Evolutionary conservation across 2,329 filamentous ascomycete species (phyloP).

Genomic region (Ploettnerulaceae sp.): DNA sequence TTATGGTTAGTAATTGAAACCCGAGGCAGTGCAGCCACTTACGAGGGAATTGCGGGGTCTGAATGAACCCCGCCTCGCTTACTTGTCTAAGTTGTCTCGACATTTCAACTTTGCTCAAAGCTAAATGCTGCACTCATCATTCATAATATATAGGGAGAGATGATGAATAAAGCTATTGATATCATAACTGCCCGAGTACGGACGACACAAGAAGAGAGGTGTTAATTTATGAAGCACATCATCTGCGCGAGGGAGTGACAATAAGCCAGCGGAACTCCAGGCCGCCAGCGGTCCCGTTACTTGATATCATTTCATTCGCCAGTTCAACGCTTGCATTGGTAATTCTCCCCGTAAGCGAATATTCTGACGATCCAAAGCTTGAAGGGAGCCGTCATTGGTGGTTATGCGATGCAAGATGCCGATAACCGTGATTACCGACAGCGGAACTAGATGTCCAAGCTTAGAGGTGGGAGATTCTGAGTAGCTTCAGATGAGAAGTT

Average conservation of each 20-base stretch:
- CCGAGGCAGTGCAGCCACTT: neutral
- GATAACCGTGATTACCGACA: slow-evolving; percentile 16
- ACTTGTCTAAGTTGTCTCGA: slow-evolving; percentile 7
- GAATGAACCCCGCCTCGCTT: slow-evolving; percentile 14
- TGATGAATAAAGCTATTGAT: neutral
- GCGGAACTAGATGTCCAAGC: neutral
- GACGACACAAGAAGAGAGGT: neutral
- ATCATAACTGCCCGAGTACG: neutral
- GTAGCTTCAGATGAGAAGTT: neutral
- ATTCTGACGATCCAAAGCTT: neutral
- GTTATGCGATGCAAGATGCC: slow-evolving; percentile 16
- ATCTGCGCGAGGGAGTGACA: neutral
- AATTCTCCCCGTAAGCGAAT: slow-evolving; percentile 13
- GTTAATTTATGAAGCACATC: neutral
- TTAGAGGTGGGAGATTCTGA: neutral
- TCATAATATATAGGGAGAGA: neutral
- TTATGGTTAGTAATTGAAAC: slow-evolving; percentile 3
- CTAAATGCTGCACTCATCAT: neutral
- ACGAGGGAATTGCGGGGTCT: slow-evolving; percentile 11
- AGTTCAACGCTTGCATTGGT: neutral
- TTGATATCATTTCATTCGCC: slow-evolving; percentile 3
- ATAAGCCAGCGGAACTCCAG: neutral
- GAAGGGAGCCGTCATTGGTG: slow-evolving; percentile 7
- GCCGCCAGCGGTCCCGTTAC: neutral
- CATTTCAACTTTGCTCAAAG: neutral